Percentiles rank a stretch among this genome's conserved stretches.
Conservation (phyloP, 176 grass and related monocot species). For the Oryza nivara region DNA sequence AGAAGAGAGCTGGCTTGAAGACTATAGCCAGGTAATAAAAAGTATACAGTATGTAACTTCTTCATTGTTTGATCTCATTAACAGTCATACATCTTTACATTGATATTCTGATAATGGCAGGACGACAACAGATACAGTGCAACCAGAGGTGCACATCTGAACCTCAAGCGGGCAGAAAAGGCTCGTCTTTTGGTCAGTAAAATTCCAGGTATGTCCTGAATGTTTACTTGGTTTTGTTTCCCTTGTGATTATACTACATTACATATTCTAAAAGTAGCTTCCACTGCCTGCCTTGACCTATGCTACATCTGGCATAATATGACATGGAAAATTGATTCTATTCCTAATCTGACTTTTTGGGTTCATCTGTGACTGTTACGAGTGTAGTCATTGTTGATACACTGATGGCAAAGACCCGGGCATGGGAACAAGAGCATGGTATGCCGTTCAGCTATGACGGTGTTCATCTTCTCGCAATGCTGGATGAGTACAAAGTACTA, state of each 20-base stretch:
- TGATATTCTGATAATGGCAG: constrained; percentile 41
- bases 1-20: constrained; percentile 99
- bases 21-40: constrained; percentile 78
- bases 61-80: constrained; percentile 7
- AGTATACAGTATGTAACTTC: constrained; percentile 1
- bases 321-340: not conserved
- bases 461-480: constrained; percentile 77
- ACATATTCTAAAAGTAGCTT: not conserved
- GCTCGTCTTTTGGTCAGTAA: constrained; percentile 89
- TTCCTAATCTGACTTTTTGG: not conserved
- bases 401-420: constrained; percentile 65
- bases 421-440: constrained; percentile 79
- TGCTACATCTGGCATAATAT: not conserved
- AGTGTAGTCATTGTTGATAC: constrained; percentile 72
- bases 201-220: constrained; percentile 72
- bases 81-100: constrained; percentile 14
- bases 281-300: not conserved
- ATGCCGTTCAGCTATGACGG: constrained; percentile 72
- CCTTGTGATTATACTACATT: not conserved
- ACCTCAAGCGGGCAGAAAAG: constrained; percentile 94
- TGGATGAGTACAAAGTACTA: constrained; percentile 83
- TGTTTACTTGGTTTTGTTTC: not conserved
- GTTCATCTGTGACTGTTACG: not conserved
- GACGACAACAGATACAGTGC: constrained; percentile 97
- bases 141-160: constrained; percentile 93